Percentiles rank a stretch among this genome's conserved stretches.
Evolutionary conservation across 495 filamentous ascomycete species (phyloP).

Genomic region (Penicillium salamii): DNA sequence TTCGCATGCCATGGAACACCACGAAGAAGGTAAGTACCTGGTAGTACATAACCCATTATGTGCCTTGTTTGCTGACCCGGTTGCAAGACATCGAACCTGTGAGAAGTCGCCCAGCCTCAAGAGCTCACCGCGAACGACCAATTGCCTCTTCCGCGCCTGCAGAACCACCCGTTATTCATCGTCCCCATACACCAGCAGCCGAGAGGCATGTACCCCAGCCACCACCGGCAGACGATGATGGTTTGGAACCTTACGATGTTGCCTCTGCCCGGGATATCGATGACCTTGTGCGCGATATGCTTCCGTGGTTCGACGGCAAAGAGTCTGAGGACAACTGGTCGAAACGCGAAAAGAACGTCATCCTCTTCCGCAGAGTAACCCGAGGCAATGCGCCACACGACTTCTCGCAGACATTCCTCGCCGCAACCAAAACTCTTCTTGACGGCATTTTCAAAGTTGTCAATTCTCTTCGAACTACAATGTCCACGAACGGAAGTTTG

Average conservation of each 20-base stretch:
- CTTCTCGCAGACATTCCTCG: conserved; percentile 65
- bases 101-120: conserved; percentile 18
- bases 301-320: conserved; percentile 76
- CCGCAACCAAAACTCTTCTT: conserved; percentile 66
- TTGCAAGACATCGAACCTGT: conserved; percentile 11
- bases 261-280: conserved; percentile 80
- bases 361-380: conserved; percentile 71
- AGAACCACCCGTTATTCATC: conserved; percentile 11
- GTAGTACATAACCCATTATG: not conserved
- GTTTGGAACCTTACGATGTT: conserved; percentile 76
- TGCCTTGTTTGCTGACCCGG: conserved; percentile 2
- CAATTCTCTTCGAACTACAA: conserved; percentile 82
- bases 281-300: conserved; percentile 78
- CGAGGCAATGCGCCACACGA: conserved; percentile 82
- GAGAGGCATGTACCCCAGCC: conserved; percentile 4
- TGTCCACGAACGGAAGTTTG: conserved; percentile 80
- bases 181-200: conserved; percentile 21
- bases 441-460: conserved; percentile 90
- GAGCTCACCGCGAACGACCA: conserved; percentile 20
- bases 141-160: conserved; percentile 9
- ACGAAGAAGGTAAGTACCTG: conserved; percentile 25
- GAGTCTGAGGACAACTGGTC: conserved; percentile 92
- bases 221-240: conserved; percentile 45
- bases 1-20: conserved; percentile 22
- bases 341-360: conserved; percentile 73